phyloP scores from a whole-genome alignment of 2,329 filamentous ascomycete genomes.

The Aspergillus caelatus region DNA sequence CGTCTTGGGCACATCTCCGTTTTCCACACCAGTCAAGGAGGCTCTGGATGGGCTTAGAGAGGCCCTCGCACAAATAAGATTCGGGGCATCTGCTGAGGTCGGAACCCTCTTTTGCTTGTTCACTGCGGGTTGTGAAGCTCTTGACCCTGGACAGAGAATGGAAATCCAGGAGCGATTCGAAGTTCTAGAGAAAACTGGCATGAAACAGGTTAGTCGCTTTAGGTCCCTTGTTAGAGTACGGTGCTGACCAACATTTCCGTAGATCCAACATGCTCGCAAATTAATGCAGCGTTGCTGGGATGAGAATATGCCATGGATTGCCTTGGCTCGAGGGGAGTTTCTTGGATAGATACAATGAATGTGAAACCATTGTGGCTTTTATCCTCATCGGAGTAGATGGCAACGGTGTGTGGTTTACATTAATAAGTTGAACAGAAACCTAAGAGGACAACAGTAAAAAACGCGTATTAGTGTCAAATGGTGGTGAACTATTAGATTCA shows the following conservation, averaged over 20 bases:
- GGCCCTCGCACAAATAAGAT: conserved; percentile 63
- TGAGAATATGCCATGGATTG: conserved; percentile 41
- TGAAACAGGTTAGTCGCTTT: conserved; percentile 66
- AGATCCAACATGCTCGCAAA: conserved; percentile 45
- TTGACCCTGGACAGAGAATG: conserved; percentile 56
- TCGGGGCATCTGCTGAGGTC: conserved; percentile 71
- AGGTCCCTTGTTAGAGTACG: background rate
- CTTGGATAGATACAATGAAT: conserved; percentile 27
- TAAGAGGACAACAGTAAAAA: background rate
- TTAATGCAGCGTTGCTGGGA: conserved; percentile 47
- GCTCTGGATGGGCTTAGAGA: conserved; percentile 66
- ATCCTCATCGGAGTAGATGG: background rate
- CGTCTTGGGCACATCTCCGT: conserved; percentile 64
- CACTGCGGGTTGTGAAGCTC: conserved; percentile 76
- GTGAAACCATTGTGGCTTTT: background rate
- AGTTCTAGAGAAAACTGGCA: conserved; percentile 71
- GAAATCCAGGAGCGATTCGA: conserved; percentile 68
- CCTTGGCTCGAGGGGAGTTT: conserved; percentile 43
- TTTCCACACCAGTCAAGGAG: conserved; percentile 63
- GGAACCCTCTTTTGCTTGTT: conserved; percentile 81
- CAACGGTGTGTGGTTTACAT: background rate
- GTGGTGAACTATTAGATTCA: background rate
- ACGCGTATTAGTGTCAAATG: background rate
- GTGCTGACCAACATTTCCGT: background rate
- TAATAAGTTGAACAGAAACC: background rate